Evolutionary conservation across 495 filamentous ascomycete species (phyloP).

Genomic region (Diplogelasinospora grovesii): DNA sequence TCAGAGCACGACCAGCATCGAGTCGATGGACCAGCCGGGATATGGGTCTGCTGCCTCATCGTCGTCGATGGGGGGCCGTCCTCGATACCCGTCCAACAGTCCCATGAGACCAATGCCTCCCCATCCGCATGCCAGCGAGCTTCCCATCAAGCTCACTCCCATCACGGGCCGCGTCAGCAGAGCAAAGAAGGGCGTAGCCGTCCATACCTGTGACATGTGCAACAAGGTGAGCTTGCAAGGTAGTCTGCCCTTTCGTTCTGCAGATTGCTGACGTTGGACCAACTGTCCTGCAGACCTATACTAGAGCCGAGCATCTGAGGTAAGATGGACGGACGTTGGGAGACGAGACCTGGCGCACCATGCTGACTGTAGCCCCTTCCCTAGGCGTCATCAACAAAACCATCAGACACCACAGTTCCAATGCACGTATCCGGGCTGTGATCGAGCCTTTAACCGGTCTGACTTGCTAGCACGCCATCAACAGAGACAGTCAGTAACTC

Average conservation of each 20-base stretch:
- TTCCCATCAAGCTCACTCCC: slow-evolving; percentile 54
- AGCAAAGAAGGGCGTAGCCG: slow-evolving; percentile 76
- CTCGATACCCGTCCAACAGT: slow-evolving; percentile 15
- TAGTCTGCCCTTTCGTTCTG: slow-evolving; percentile 1
- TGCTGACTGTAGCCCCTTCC: slow-evolving; percentile 14
- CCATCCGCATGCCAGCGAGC: slow-evolving; percentile 21
- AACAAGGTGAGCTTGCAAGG: slow-evolving; percentile 52
- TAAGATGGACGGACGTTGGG: no score
- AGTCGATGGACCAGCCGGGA: slow-evolving; percentile 40
- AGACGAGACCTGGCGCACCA: background rate
- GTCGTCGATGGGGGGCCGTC: slow-evolving; percentile 20
- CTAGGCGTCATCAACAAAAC: slow-evolving; percentile 82
- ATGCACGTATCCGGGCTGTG: slow-evolving; percentile 60
- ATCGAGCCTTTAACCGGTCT: slow-evolving; percentile 57
- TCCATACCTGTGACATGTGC: slow-evolving; percentile 67
- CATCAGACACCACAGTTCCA: slow-evolving; percentile 65
- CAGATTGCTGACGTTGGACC: no score
- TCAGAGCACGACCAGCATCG: slow-evolving; percentile 36
- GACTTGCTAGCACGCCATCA: slow-evolving; percentile 75
- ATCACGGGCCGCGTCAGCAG: slow-evolving; percentile 71
- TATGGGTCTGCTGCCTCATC: slow-evolving; percentile 30
- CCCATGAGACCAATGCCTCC: slow-evolving; percentile 36
- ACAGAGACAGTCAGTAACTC: slow-evolving; percentile 73
- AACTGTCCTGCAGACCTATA: slow-evolving; percentile 55
- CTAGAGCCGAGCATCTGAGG: slow-evolving; percentile 80